These are phyloP conservation scores for Pleoardoris graminearum DNA, from an alignment of 2,329 filamentous ascomycete genomes.

Conservation along the genomic window DNA sequence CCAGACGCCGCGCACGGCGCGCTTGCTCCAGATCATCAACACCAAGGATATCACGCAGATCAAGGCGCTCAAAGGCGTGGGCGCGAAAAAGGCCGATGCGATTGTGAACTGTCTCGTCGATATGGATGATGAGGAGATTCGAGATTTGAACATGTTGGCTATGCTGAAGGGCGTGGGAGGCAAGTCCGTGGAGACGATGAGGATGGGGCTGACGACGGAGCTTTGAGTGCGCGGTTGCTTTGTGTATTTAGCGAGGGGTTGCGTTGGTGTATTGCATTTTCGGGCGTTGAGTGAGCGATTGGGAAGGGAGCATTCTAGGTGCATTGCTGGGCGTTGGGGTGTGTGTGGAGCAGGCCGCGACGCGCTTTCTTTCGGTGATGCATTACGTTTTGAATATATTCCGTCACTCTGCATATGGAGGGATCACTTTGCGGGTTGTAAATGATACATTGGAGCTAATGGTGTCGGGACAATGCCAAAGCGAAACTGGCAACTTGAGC, in stretches of 20 bases:
- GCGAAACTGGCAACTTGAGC: too few relatives aligned
- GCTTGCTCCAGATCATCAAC: constrained; percentile 72
- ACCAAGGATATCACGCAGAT: constrained; percentile 69
- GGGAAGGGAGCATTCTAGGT: background rate
- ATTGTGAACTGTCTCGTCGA: constrained; percentile 55
- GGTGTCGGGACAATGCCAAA: too few relatives aligned
- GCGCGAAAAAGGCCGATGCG: constrained; percentile 68
- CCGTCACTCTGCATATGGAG: background rate
- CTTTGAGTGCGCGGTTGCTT: constrained; percentile 23
- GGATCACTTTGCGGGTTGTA: too few relatives aligned
- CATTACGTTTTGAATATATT: background rate
- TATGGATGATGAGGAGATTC: constrained; percentile 49
- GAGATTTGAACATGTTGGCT: constrained; percentile 49
- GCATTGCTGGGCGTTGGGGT: constrained; percentile 6
- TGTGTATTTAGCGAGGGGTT: background rate
- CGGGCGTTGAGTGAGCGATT: background rate
- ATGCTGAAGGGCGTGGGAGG: constrained; percentile 54
- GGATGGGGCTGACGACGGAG: constrained; percentile 42
- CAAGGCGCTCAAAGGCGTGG: constrained; percentile 69
- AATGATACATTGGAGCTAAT: too few relatives aligned
- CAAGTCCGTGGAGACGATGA: constrained; percentile 57
- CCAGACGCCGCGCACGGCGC: constrained; percentile 61
- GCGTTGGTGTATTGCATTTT: background rate
- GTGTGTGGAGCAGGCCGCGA: background rate
- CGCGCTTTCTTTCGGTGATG: background rate